Evolutionary conservation across 768 basidiomycete genomes (phyloP).

Genomic region (Boletus pseudopeckii): DNA sequence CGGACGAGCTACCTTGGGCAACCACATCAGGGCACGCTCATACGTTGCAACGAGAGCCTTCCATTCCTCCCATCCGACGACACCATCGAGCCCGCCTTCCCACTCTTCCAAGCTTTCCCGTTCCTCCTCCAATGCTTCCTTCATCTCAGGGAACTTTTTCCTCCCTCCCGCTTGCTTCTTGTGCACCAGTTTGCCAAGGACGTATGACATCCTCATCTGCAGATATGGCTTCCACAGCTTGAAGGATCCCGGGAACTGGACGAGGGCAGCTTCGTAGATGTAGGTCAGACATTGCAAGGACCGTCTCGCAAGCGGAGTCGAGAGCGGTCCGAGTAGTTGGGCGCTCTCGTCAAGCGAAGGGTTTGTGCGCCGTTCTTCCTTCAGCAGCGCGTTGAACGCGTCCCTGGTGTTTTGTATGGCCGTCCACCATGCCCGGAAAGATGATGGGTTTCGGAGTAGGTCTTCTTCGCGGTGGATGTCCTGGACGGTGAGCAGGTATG

Average conservation of each 20-base stretch:
- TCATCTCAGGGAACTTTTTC: slow-evolving; percentile 91
- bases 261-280: slow-evolving; percentile 91
- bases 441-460: slow-evolving; percentile 83
- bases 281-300: slow-evolving; percentile 83
- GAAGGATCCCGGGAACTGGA: slow-evolving; percentile 84
- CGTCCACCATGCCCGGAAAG: slow-evolving; percentile 91
- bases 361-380: slow-evolving; percentile 46
- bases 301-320: slow-evolving; percentile 66
- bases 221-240: slow-evolving; percentile 96
- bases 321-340: slow-evolving; percentile 73
- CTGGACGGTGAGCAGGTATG: slow-evolving; percentile 65
- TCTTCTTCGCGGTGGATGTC: slow-evolving; percentile 93
- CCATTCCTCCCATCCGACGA: slow-evolving; percentile 98
- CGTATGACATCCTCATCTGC: slow-evolving; percentile 75
- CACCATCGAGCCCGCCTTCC: slow-evolving; percentile 80
- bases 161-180: slow-evolving; percentile 81
- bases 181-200: slow-evolving; percentile 69
- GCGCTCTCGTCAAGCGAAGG: slow-evolving; percentile 49
- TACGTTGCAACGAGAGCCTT: slow-evolving; percentile 80
- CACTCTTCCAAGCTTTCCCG: slow-evolving; percentile 77
- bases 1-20: slow-evolving; percentile 66
- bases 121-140: slow-evolving; percentile 85
- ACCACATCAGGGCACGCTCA: slow-evolving; percentile 92
- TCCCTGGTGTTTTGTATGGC: slow-evolving; percentile 78
- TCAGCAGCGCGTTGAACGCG: slow-evolving; percentile 52